Evolutionary conservation across 192 early-diverging fungal genomes (phyloP).

Genomic region (Nowakowskiella sp.): DNA sequence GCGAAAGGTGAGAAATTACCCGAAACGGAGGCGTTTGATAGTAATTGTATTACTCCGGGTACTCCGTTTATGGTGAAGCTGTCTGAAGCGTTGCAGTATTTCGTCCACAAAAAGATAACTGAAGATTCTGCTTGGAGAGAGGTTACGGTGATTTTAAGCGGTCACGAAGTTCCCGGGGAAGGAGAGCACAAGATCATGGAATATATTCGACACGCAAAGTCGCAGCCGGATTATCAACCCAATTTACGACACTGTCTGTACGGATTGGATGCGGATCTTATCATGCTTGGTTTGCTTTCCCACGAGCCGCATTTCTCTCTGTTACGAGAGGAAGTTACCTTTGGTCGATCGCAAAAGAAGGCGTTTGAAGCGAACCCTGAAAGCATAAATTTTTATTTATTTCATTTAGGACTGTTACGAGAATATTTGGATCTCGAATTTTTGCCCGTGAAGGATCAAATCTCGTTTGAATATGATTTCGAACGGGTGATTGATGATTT

Average conservation of each 20-base stretch:
- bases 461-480: slow-evolving; percentile 75
- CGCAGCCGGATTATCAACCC: slow-evolving; percentile 72
- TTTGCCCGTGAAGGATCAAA: slow-evolving; percentile 36
- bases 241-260: slow-evolving; percentile 85
- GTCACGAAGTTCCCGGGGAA: slow-evolving; percentile 94
- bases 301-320: slow-evolving; percentile 98
- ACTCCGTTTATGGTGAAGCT: slow-evolving; percentile 94
- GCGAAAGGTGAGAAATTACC: slow-evolving; percentile 61
- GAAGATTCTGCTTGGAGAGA: slow-evolving; percentile 78
- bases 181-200: slow-evolving; percentile 99
- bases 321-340: slow-evolving; percentile 89
- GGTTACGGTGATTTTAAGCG: slow-evolving; percentile 83
- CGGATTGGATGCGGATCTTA: slow-evolving; percentile 85
- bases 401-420: slow-evolving; percentile 69
- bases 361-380: slow-evolving; percentile 53
- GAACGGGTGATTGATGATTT: slow-evolving; percentile 95
- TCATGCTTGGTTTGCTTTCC: slow-evolving; percentile 90
- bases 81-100: slow-evolving; percentile 79
- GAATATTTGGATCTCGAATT: slow-evolving; percentile 91
- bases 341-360: slow-evolving; percentile 61
- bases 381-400: slow-evolving; percentile 49
- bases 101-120: slow-evolving; percentile 77
- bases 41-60: slow-evolving; percentile 55
- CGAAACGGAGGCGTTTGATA: slow-evolving; percentile 45
- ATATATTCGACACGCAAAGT: slow-evolving; percentile 76